These are phyloP conservation scores for Yamadazyma membranifaciens DNA, from an alignment of 1,139 yeast genomes.

Conservation along the genomic window DNA sequence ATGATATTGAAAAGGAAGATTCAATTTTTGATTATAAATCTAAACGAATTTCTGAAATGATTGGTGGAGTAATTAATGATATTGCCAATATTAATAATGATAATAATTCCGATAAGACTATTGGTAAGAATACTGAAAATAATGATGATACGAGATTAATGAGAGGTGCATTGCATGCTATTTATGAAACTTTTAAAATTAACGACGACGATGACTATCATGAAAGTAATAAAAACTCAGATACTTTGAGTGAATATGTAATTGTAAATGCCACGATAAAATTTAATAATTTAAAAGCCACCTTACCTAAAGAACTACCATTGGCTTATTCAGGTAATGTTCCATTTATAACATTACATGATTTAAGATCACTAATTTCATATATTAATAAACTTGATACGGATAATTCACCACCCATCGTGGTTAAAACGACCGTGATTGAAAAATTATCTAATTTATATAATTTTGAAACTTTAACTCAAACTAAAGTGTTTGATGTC, in stretches of 20 bases:
- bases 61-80: conserved; percentile 28
- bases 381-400: conserved; percentile 48
- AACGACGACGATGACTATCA: conserved; percentile 10
- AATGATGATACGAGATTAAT: conserved; percentile 29
- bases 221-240: conserved; percentile 6
- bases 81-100: conserved; percentile 18
- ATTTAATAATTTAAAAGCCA: conserved; percentile 60
- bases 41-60: conserved; percentile 23
- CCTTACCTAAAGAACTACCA: conserved; percentile 54
- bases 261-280: conserved; percentile 64
- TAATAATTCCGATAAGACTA: conserved; percentile 9
- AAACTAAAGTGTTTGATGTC: conserved; percentile 51
- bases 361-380: conserved; percentile 58
- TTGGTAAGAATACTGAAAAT: conserved; percentile 18
- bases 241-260: conserved; percentile 45
- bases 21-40: conserved; percentile 25
- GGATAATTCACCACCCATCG: conserved; percentile 29
- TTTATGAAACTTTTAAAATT: conserved; percentile 40
- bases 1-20: conserved; percentile 23
- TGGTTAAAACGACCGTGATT: conserved; percentile 57
- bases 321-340: conserved; percentile 47
- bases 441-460: conserved; percentile 56
- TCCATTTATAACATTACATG: conserved; percentile 58
- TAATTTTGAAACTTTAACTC: conserved; percentile 45
- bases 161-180: conserved; percentile 43